A percentile compares a stretch with the other conserved stretches of the same genome.
Evolutionary conservation across 1,284 basidiomycete genomes (phyloP).

Genomic region (Cryptococcus hybrid): DNA sequence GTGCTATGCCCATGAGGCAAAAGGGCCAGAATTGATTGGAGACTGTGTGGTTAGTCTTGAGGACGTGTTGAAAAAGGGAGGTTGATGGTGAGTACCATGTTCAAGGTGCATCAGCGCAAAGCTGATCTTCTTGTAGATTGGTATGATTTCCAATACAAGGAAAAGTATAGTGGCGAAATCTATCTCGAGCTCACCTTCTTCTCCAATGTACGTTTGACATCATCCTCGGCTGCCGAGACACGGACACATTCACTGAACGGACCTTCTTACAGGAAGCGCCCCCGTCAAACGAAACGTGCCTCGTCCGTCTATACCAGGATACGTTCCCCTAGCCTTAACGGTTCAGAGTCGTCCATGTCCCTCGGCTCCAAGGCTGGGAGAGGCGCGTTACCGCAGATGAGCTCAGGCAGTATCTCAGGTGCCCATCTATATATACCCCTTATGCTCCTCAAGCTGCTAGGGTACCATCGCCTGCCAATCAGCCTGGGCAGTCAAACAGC

Average conservation of each 20-base stretch:
- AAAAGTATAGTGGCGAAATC: conserved; percentile 89
- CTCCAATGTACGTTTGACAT: conserved; percentile 70
- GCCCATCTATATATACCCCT: conserved; percentile 44
- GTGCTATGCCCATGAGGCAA: conserved; percentile 92
- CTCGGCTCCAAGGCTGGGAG: not conserved
- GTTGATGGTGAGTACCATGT: conserved; percentile 75
- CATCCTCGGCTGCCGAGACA: not conserved
- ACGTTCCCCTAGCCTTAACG: conserved; percentile 22
- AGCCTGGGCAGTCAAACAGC: conserved; percentile 20
- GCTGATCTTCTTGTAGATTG: conserved; percentile 63
- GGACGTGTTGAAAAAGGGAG: conserved; percentile 83
- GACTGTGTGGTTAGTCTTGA: conserved; percentile 84
- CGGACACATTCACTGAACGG: not conserved
- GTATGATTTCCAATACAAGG: conserved; percentile 85
- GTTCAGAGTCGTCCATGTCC: not conserved
- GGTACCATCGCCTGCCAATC: conserved; percentile 2
- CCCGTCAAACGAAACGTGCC: conserved; percentile 45
- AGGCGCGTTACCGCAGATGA: conserved; percentile 11
- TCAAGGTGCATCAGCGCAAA: not conserved
- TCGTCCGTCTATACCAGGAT: conserved; percentile 31
- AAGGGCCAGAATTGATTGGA: conserved; percentile 94
- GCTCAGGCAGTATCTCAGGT: conserved; percentile 39
- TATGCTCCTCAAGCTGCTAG: conserved; percentile 17
- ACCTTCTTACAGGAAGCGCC: too few species aligned
- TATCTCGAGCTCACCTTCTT: conserved; percentile 94